Evolutionary conservation across 192 early-diverging fungal genomes (phyloP), one percentile per base, ranked within the genome.

Genomic region (Backusella morwellensis): DNA sequence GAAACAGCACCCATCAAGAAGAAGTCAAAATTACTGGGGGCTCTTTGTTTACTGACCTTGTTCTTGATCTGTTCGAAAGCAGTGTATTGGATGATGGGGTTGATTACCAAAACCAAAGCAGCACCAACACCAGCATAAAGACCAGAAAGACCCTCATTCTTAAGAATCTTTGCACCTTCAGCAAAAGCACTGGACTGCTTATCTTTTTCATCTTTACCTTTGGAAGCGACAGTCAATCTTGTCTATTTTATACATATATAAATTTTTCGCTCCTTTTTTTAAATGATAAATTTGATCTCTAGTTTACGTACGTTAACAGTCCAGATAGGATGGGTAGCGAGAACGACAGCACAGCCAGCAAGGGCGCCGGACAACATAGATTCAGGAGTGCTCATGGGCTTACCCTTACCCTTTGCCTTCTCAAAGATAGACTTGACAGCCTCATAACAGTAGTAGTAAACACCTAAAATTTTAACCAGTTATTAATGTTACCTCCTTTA

Each of bases 1-100:
- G 91, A 92, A 75, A 99, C 82, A 68, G 98, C 98, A 32, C 98
- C 98, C 68, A 99, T 88, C 38, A 98, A 73, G 88, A 99, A 99
- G 81, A 98, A 97, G 85, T 99, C 96, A 42, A 96, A 82, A 77
- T 90, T 92, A 23, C 88, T 88, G 21, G 97, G 90, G 56, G 85
- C 85, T 34, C 81, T 84, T 1, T 72, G 79, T 78, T 92, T 90
- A 34, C 87, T 73, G 44, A 91, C 85, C 32, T 79, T 83, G 66
- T 86, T 87, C 89, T 95, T 96, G 77, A 98, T 78, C 84, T 95
- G 93, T 87, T 99, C 98, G 90, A 98, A 99, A 5, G 92, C 94
- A 9, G 98, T 99, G 87, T 98, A 99, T 88, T 99, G 98, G 84
- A 99, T 99, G 73, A 99, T 97, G 63, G 98, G 98, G 87, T 99